A percentile compares a stretch with the other conserved stretches of the same genome.
These are phyloP conservation scores for Musa acuminata DNA, from an alignment of 176 grass and related monocot genomes.

Conservation along the genomic window DNA sequence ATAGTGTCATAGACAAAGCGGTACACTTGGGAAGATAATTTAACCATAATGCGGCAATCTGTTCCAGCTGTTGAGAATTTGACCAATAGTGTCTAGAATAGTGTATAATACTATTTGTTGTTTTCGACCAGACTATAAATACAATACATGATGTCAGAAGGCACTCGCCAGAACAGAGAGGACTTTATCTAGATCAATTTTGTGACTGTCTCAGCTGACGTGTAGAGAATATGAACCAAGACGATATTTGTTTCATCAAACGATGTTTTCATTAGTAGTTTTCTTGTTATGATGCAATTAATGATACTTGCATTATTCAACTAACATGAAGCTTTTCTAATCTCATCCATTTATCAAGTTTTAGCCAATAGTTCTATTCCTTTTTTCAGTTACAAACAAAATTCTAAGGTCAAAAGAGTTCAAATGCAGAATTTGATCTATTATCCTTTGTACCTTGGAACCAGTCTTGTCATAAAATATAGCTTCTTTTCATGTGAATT, in stretches of 20 bases:
- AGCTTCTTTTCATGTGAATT: no score
- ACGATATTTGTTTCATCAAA: not conserved
- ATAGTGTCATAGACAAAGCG: no score
- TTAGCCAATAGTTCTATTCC: not conserved
- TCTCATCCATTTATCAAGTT: not conserved
- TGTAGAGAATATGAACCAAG: not conserved
- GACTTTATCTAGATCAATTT: not conserved
- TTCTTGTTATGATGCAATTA: not conserved
- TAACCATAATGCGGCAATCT: no score
- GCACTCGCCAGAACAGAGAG: no score
- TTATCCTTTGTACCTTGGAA: not conserved
- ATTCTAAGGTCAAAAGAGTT: not conserved
- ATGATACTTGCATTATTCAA: not conserved
- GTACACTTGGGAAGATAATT: no score
- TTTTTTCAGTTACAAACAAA: not conserved
- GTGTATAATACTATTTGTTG: no score
- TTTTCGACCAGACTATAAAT: no score
- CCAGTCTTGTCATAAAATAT: not conserved
- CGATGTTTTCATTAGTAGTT: not conserved
- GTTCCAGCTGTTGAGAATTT: no score
- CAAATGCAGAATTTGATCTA: not conserved
- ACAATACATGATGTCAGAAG: no score
- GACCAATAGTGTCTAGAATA: no score
- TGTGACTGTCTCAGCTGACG: not conserved
- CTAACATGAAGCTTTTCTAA: no score